A percentile compares a stretch with the other conserved stretches of the same genome.
phyloP scores from a whole-genome alignment of 2,329 filamentous ascomycete genomes.

The Fusarium dimerum region DNA sequence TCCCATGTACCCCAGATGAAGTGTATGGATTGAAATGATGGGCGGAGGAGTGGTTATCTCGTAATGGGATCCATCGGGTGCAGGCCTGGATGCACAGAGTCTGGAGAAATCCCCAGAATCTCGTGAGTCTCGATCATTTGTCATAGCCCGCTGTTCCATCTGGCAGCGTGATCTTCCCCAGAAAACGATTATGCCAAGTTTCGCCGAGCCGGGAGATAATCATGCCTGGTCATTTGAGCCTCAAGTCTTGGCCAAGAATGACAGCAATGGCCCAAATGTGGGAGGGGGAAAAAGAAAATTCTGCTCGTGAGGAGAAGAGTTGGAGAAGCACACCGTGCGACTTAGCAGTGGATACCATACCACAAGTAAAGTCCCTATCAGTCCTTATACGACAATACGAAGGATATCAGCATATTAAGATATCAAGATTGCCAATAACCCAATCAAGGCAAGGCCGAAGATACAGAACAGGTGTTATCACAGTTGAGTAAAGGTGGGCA shows the following conservation, averaged over 20 bases:
- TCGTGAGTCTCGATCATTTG: slow-evolving; percentile 7
- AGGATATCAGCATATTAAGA: slow-evolving; percentile 6
- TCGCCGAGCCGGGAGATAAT: no score
- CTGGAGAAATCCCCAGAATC: slow-evolving; percentile 21
- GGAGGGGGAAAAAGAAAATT: no score
- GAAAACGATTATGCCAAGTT: slow-evolving; percentile 15
- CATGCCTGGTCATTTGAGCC: background rate
- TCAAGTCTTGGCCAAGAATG: background rate
- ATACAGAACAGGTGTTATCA: slow-evolving; percentile 3
- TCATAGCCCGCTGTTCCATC: slow-evolving; percentile 7
- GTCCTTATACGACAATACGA: no score
- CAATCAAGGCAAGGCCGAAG: slow-evolving; percentile 27
- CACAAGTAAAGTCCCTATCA: no score
- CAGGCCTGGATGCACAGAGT: slow-evolving; percentile 16
- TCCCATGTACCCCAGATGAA: slow-evolving; percentile 15
- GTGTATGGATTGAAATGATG: slow-evolving; percentile 7
- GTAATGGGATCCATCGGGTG: slow-evolving; percentile 18
- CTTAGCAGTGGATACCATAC: background rate
- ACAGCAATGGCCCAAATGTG: no score
- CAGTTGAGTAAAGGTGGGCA: background rate
- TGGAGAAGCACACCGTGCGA: background rate
- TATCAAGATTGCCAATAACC: slow-evolving; percentile 2
- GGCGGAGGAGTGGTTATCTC: slow-evolving; percentile 16
- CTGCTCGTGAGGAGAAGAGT: background rate
- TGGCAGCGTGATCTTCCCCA: slow-evolving; percentile 16